Evolutionary conservation across 768 basidiomycete species (phyloP), one percentile per base, ranked within the genome.

Genomic region (Tulasnella sp.): DNA sequence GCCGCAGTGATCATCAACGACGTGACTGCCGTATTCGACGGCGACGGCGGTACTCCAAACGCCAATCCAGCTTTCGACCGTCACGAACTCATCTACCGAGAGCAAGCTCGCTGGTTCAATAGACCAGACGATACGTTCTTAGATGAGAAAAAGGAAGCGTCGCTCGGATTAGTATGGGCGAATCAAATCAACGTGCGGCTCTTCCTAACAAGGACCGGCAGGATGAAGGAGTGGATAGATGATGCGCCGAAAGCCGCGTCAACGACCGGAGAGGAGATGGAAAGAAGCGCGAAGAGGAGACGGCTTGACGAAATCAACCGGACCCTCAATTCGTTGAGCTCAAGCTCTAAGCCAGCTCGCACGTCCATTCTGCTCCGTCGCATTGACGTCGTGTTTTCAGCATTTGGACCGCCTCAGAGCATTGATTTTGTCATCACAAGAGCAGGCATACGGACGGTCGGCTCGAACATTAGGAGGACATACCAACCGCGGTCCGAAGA

Each of bases 1-100:
- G 92, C 92, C 0, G 82, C 98, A 26, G 80, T 98, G 29, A 88
- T 97, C 64, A 81, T 98, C 67, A 98, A 98, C 80, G 93, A 95
- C 79, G 94, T 95, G 5, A 83, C 87, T 17, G 94, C 95, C 77
- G 87, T 86, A n/a, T 89, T 93, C 73, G 80, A 86, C 16, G 69
- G 47, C 19, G 37, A 63, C 17, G 39, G 22, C 32, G n/a, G 29
- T 37, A 12, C 41, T 29, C 22, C 7, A 41, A 66, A 37, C 47
- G 32, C 62, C 14, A n/a, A 19, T 11, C 66, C 71, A 26, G 26
- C 47, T 1, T 26, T 6, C 22, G 52, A 59, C 52, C 62, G 74
- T 32, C 76, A 78, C 0, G 76, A 78, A 4, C 80, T 91, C 36
- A 73, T 85, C 9, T 97, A 96, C 77, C 83, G 84, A 4, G 85